Base-by-base conservation (phyloP, 2,329 filamentous ascomycete species). In the Aspergillus tamarii region DNA sequence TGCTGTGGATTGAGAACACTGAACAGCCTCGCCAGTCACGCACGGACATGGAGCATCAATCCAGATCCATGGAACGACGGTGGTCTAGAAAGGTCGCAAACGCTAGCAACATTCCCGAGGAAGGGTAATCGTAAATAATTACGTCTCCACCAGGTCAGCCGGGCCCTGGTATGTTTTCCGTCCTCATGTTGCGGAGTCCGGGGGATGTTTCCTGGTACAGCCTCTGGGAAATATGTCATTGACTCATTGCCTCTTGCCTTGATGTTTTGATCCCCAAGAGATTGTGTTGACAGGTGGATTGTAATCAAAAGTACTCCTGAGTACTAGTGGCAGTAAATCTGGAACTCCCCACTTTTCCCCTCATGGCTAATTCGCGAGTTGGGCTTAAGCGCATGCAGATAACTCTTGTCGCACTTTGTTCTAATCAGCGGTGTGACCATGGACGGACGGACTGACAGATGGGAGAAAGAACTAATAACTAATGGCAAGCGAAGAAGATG, bases 11-110 rank as follows among this genome's bases (percentile, higher is more conserved):
- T 53, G 39, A 41, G 26, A 23, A n/a, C n/a, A n/a, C n/a, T n/a
- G n/a, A n/a, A 36, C 32, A 32, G n/a, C 46, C 55, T 63, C 56
- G 46, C 45, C 52, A 63, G 61, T 57, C 61, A 63, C 60, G 63
- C 60, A 62, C 60, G 57, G 60, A 62, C 60, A 60, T 55, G 61
- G 61, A 52, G 53, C 28, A 52, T 34, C 41, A 59, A 60, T 50
- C 60, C 63, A 63, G 66, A 66, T 66, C 67, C 65, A 48, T 68
- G 67, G 63, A 68, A 67, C 63, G 64, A 58, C 62, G 64, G 61
- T 56, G 66, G 66, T 62, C 63, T 64, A 64, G 63, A 65, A 67
- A 65, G 63, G 65, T 50, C 59, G 53, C 58, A 46, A 52, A 63
- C 48, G 48, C 52, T 66, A 60, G 61, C 39, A 61, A 55, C 28